Base-by-base conservation (phyloP, 2,329 filamentous ascomycete species). In the Dactylellina drechsleri region DNA sequence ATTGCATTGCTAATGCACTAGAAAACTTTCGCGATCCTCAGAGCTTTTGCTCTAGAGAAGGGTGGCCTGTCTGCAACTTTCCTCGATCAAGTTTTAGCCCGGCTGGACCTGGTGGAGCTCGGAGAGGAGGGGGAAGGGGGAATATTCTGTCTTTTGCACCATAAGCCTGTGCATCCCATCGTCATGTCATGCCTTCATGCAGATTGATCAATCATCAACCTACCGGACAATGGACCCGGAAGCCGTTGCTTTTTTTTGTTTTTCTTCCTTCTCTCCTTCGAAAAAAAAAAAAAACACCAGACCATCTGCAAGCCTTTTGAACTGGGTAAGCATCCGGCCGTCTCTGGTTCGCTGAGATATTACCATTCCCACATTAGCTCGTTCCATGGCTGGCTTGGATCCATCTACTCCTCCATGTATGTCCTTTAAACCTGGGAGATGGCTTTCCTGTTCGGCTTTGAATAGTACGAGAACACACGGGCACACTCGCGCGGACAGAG, bases 281-380 rank as follows among this genome's bases (percentile, higher is more conserved):
- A 36, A 36, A 36, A 8, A 28, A 28, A 28, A 28, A 28, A 28
- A 36, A 36, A 36, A 36, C 5, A 36, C 10, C 31, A 36, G 10
- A 40, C 43, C 65, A 47, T 18, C 57, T 71, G 66, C 66, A 71
- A 71, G 66, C 59, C 66, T 2, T 62, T 70, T 41, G 41, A 47
- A 58, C 49, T 47, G 58, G 47, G 58, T 71, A 58, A 65, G 58
- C 66, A 64, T 71, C 59, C 66, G 66, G 66, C 43, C 31, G 59
- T 40, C 59, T 71, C 66, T 71, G 66, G 66, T 71, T 71, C 66
- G 66, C 66, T 71, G 66, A 65, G 31, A 36, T 36, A 36, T 7
- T 64, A 52, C 53, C 53, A 59, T 36, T 65, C 31, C 59, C 26
- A 59, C 15, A 12, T 18, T 47, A 47, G 15, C 49, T 71, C 64